Evolutionary conservation across 768 basidiomycete genomes (phyloP), one percentile per base, ranked within the genome.

Genomic region (Lactifluus piperatus): DNA sequence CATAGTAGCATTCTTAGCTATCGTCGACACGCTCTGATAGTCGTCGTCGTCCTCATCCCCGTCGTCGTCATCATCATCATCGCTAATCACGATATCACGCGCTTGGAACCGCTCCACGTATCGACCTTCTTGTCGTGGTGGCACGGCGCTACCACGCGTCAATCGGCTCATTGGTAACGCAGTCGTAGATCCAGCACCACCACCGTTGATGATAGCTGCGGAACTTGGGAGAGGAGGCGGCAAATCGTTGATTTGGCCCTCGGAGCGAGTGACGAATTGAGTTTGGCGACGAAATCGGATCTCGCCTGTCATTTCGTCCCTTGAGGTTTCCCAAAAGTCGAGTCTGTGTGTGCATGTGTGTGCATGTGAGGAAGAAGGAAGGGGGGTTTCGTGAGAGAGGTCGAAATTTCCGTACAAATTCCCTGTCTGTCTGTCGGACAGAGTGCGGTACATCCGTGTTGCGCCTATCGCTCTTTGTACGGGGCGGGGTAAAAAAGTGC

Each of bases 281-380:
- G 62, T 61, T 44, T 62, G 62, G 6, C 62, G 60, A 18, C 62
- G 59, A 51, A 63, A 63, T 24, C 62, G 62, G 20, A 63, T 56
- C 43, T 63, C 62, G 14, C 62, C 62, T 24, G 62, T 63, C 41
- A 37, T 52, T 6, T 54, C 51, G 32, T 63, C 57, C 6, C 59
- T 49, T 22, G 62, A 55, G 2, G 54, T 62, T 36, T 63, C 62
- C 62, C 60, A 63, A 37, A 62, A 63, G 49, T 63, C 62, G 5
- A 63, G 60, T 27, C 62, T 63, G n/a, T n/a, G n/a, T n/a, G n/a
- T n/a, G 30, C 10, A 46, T 18, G 22, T 44, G 10, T 1, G 8
- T 14, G 48, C 0, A 6, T 10, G 11, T 26, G n/a, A 10, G 30
- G 11, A 20, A 27, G 4, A 45, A 24, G 20, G 4, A 30, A 29